These are phyloP conservation scores for Fibroporia radiculosa DNA, from an alignment of 768 basidiomycete species.

Conservation along the genomic window DNA sequence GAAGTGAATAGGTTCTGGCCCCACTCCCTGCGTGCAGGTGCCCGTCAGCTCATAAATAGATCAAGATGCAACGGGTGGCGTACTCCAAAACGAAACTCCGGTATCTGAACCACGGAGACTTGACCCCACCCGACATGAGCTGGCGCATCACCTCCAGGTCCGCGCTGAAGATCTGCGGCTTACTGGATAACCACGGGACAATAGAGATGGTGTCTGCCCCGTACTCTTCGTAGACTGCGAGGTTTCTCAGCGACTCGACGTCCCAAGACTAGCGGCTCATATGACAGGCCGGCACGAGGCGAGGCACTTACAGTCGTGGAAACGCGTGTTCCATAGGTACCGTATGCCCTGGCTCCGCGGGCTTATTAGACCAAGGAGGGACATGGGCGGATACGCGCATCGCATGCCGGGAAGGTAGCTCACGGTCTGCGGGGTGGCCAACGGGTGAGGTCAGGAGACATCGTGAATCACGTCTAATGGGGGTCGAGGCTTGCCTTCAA, in stretches of 20 bases:
- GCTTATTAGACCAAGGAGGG: constrained; percentile 31
- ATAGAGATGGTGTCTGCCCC: constrained; percentile 7
- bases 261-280: too few relatives aligned
- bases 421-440: constrained; percentile 23
- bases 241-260: too few relatives aligned
- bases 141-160: constrained; percentile 12
- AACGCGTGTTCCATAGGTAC: too few relatives aligned
- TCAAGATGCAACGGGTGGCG: too few relatives aligned
- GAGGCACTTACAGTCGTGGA: too few relatives aligned
- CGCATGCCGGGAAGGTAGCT: constrained; percentile 32
- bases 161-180: constrained; percentile 5
- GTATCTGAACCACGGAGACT: constrained; percentile 11
- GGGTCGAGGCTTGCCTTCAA: constrained; percentile 17
- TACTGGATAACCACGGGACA: constrained; percentile 8
- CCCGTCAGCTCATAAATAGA: too few relatives aligned
- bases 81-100: constrained; percentile 1
- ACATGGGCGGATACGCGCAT: constrained; percentile 33
- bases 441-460: neutral
- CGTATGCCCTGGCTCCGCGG: too few relatives aligned
- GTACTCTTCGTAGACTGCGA: constrained; percentile 7
- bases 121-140: constrained; percentile 8
- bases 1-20: constrained; percentile 12
- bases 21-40: constrained; percentile 10
- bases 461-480: too few relatives aligned
- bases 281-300: too few relatives aligned